Evolutionary conservation across 1,284 basidiomycete genomes (phyloP).

Genomic region (Ceratobasidium sp.): DNA sequence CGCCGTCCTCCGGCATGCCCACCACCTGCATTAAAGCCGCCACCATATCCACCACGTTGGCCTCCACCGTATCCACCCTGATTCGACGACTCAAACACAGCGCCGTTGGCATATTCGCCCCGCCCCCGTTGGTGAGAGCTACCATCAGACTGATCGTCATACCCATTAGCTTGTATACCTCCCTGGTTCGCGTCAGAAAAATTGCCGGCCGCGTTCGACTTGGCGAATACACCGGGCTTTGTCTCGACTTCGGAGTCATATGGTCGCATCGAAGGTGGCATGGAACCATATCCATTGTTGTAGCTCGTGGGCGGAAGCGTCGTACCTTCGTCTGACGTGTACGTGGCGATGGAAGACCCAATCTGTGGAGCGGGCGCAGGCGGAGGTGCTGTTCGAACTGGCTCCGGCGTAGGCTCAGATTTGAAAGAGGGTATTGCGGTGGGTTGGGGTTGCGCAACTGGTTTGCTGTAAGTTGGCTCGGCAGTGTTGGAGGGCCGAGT

Average conservation of each 20-base stretch:
- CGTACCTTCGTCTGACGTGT: slow-evolving; percentile 40
- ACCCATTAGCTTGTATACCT: slow-evolving; percentile 5
- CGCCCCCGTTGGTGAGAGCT: slow-evolving; percentile 43
- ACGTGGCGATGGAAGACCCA: slow-evolving; percentile 38
- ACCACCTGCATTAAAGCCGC: slow-evolving; percentile 4
- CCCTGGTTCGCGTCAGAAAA: slow-evolving; percentile 5
- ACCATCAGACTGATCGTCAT: slow-evolving; percentile 27
- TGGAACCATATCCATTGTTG: slow-evolving; percentile 28
- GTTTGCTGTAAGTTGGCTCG: slow-evolving; percentile 8
- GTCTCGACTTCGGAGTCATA: slow-evolving; percentile 22
- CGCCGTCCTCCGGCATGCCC: slow-evolving; percentile 59
- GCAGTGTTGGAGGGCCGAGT: slow-evolving; percentile 41
- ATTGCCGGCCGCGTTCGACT: slow-evolving; percentile 6
- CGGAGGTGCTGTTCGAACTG: slow-evolving; percentile 4
- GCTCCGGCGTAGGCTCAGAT: slow-evolving; percentile 20
- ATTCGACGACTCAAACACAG: slow-evolving; percentile 61
- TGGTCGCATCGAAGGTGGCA: slow-evolving; percentile 4
- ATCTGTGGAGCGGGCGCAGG: slow-evolving; percentile 31
- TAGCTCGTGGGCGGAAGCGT: slow-evolving; percentile 42
- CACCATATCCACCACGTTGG: slow-evolving; percentile 54
- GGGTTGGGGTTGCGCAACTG: slow-evolving; percentile 3
- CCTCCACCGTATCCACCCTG: slow-evolving; percentile 56
- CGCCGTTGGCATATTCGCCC: slow-evolving; percentile 44
- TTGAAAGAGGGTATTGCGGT: slow-evolving; percentile 8
- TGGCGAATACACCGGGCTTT: slow-evolving; percentile 15